Conservation (phyloP, 75 land plant species). For the Pinus albicaulis region DNA sequence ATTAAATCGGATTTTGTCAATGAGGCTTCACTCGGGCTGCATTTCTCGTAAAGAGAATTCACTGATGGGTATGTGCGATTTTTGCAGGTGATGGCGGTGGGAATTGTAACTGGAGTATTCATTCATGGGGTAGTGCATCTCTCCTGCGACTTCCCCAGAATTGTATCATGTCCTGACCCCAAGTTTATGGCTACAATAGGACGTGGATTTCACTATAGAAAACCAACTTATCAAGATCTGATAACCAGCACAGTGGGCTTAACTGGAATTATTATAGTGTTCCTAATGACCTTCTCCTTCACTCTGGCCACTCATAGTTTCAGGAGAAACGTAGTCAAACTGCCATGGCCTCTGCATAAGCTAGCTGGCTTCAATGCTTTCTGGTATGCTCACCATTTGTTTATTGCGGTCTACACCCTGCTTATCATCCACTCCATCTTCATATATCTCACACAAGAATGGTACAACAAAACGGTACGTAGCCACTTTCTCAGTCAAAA, state of each 20-base stretch:
- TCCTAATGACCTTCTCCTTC: constrained; percentile 66
- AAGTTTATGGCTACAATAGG: constrained; percentile 43
- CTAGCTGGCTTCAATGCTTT: constrained; percentile 87
- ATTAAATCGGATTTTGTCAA: neutral
- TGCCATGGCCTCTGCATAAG: constrained; percentile 58
- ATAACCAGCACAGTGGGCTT: constrained; percentile 36
- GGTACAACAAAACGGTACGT: constrained; percentile 75
- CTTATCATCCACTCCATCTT: constrained; percentile 59
- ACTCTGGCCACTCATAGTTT: constrained; percentile 77
- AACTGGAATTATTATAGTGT: constrained; percentile 73
- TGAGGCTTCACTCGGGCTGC: neutral
- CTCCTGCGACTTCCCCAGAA: constrained; percentile 60
- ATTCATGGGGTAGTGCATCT: constrained; percentile 51
- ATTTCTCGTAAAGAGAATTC: neutral
- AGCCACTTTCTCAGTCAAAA: neutral
- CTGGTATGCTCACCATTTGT: constrained; percentile 88
- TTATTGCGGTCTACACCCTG: constrained; percentile 56
- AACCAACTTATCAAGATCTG: constrained; percentile 52
- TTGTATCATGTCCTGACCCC: constrained; percentile 29
- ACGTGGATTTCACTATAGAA: constrained; percentile 32
- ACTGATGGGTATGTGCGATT: neutral
- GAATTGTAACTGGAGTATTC: constrained; percentile 38
- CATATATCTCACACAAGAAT: constrained; percentile 43
- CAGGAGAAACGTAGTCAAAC: constrained; percentile 66
- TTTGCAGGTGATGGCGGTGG: constrained; percentile 46